A percentile compares a stretch with the other conserved stretches of the same genome.
Evolutionary conservation across 2,329 filamentous ascomycete species (phyloP).

Genomic region (Cryphonectria japonica): DNA sequence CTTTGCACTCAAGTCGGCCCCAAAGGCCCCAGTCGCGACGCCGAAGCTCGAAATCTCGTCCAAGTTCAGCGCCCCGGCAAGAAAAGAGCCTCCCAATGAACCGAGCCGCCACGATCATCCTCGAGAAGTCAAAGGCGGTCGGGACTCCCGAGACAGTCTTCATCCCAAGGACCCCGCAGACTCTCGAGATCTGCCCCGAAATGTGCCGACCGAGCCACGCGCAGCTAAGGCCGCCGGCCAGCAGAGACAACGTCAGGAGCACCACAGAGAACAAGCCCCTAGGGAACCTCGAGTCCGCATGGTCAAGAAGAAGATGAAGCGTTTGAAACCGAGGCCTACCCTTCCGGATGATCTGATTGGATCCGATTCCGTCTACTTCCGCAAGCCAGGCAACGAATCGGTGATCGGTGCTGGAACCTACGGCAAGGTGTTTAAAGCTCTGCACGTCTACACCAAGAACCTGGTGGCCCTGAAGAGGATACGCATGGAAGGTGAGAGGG

Average conservation of each 20-base stretch:
- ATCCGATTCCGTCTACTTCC: constrained; percentile 89
- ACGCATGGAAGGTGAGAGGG: constrained; percentile 89
- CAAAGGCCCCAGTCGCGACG: constrained; percentile 58
- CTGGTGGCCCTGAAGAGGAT: constrained; percentile 88
- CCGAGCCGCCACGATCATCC: constrained; percentile 51
- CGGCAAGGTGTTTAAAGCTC: constrained; percentile 92
- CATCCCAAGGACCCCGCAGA: constrained; percentile 29
- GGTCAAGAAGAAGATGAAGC: constrained; percentile 70
- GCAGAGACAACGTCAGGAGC: constrained; percentile 30
- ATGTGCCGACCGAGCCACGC: constrained; percentile 58
- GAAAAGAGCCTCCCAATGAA: constrained; percentile 25
- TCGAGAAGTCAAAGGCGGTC: constrained; percentile 29
- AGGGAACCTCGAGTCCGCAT: constrained; percentile 57
- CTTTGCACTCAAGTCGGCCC: constrained; percentile 85
- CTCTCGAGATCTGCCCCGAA: constrained; percentile 46
- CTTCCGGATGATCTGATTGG: constrained; percentile 72
- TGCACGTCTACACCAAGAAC: constrained; percentile 86
- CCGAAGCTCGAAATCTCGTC: constrained; percentile 70
- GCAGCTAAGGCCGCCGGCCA: constrained; percentile 32
- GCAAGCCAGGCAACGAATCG: constrained; percentile 96
- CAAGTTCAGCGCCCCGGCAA: constrained; percentile 64
- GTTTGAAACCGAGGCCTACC: constrained; percentile 71
- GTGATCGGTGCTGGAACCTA: constrained; percentile 96
- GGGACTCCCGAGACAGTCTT: constrained; percentile 37
- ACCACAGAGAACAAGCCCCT: constrained; percentile 38